Evolutionary conservation across 768 basidiomycete genomes (phyloP).

Genomic region (button mushroom (Agaricus bisporus)): DNA sequence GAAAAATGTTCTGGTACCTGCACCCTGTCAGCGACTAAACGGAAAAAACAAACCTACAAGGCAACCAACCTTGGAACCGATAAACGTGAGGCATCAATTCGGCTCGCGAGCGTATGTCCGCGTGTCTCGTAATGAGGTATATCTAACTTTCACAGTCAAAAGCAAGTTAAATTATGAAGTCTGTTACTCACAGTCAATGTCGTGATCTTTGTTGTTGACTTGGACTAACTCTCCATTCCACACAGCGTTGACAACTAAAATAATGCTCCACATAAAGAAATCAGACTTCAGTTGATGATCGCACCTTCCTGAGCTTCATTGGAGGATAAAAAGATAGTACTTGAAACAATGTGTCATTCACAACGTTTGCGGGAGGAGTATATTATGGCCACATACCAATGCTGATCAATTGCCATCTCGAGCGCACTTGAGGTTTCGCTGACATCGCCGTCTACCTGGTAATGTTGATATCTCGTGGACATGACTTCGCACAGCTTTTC

Average conservation of each 20-base stretch:
- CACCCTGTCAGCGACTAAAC: background rate
- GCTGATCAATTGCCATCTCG: slow-evolving; percentile 88
- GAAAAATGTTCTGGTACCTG: slow-evolving; percentile 83
- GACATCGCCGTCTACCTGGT: slow-evolving; percentile 67
- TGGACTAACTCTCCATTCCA: slow-evolving; percentile 86
- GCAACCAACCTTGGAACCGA: slow-evolving; percentile 62
- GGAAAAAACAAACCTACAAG: background rate
- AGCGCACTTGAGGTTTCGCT: slow-evolving; percentile 74
- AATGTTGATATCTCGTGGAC: slow-evolving; percentile 70
- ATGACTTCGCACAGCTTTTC: slow-evolving; percentile 68
- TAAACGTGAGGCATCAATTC: slow-evolving; percentile 70
- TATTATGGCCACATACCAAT: slow-evolving; percentile 48
- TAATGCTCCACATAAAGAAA: background rate
- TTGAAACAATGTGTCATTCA: slow-evolving; percentile 19
- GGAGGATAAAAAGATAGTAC: slow-evolving; percentile 81
- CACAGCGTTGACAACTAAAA: slow-evolving; percentile 69
- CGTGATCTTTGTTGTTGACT: slow-evolving; percentile 62
- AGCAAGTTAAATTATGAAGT: background rate
- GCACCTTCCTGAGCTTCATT: slow-evolving; percentile 73
- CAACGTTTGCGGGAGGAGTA: background rate
- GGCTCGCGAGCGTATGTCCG: slow-evolving; percentile 54
- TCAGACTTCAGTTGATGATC: slow-evolving; percentile 20
- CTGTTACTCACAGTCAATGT: slow-evolving; percentile 63
- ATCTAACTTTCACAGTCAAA: slow-evolving; percentile 37
- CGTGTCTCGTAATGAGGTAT: slow-evolving; percentile 57